Base-by-base conservation (phyloP, 2,329 filamentous ascomycete species). In the Raffaelea ambrosiae region DNA sequence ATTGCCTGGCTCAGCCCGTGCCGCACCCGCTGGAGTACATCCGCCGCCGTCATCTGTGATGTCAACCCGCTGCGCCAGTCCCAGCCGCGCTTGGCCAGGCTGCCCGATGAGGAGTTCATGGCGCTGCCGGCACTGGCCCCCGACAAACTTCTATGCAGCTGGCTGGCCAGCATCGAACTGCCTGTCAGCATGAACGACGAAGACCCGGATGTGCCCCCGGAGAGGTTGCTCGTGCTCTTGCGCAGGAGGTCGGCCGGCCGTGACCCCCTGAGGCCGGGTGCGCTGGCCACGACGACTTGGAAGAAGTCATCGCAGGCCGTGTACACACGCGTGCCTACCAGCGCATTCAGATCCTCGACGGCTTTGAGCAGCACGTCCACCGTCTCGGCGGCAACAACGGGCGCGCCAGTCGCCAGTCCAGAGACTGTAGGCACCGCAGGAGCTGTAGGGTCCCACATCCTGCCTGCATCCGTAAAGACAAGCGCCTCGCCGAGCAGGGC, bases 251-350 rank as follows among this genome's bases (percentile, higher is more conserved):
- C 80, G 4, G 76, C 75, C 1, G 84, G 83, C 16, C 79, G 78
- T 0, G 81, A 77, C 1, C 77, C 77, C 62, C 74, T 79, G 47
- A 72, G 65, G 3, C 61, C 82, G 43, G 81, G 79, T 16, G 77
- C 80, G 5, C 86, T 84, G n/a, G 80, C 71, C 20, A 95, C 68
- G 5, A 89, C 85, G 1, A 88, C 78, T 52, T 78, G 70, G 60
- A 95, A 81, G 60, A 89, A 91, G 58, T 88, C 85, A 54, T 88
- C 83, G 60, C 85, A 88, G 21, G 84, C 81, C 0, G 73, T 69
- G 59, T 83, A 88, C 8, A 95, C 83, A n/a, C 7, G 77, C 18
- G 79, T 75, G 5, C 82, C 76, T 20, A 55, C 73, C 16, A 93
- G 84, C 0, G 86, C 86, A 62, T 91, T 75, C 16, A 91, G 69